Percentiles rank a stretch among this genome's conserved stretches.
Evolutionary conservation across 768 basidiomycete species (phyloP).

Genomic region (Pisolithus albus): DNA sequence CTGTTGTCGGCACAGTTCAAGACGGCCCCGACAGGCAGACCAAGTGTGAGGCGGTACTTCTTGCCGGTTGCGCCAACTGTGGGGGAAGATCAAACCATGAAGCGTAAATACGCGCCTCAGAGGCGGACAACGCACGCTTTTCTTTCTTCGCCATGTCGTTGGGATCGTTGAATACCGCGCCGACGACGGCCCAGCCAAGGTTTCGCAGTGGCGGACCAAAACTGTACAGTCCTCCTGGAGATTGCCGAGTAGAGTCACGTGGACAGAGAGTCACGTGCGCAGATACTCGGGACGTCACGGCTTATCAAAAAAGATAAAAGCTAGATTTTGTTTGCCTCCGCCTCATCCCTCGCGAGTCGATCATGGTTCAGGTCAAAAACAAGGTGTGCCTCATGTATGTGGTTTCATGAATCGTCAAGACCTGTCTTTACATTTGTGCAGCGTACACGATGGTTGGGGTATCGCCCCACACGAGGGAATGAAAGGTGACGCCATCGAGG

Average conservation of each 20-base stretch:
- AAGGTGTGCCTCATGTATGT: conserved; percentile 88
- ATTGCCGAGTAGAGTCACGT: not conserved
- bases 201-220: not conserved
- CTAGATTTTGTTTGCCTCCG: not conserved
- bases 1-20: conserved; percentile 99
- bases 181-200: not conserved
- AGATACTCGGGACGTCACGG: not conserved
- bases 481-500: conserved; percentile 86
- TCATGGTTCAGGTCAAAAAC: conserved; percentile 59
- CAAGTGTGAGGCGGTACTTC: conserved; percentile 93
- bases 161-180: not conserved
- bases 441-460: conserved; percentile 97
- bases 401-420: not conserved
- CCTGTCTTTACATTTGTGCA: conserved; percentile 20
- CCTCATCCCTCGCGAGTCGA: not conserved
- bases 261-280: not conserved
- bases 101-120: not conserved
- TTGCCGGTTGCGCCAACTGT: conserved; percentile 71
- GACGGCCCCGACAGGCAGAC: conserved; percentile 91
- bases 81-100: not conserved
- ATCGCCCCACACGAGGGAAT: conserved; percentile 58
- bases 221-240: not conserved
- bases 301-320: not conserved
- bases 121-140: not conserved
- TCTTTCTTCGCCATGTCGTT: conserved; percentile 3